These are phyloP conservation scores for Trichoderma koningii DNA, from an alignment of 2,329 filamentous ascomycete species.

Conservation along the genomic window DNA sequence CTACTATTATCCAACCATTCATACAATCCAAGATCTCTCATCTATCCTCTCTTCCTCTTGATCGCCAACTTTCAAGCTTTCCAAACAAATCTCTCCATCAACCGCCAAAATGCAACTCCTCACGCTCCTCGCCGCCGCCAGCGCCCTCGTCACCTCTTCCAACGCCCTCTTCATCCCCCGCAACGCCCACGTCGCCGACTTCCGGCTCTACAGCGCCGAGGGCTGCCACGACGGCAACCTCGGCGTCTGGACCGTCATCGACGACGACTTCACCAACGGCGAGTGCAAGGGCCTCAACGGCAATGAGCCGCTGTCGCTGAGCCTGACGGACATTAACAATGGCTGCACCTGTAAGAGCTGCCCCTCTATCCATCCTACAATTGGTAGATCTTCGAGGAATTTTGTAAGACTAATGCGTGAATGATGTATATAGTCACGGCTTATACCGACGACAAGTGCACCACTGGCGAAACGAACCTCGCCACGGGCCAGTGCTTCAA, in stretches of 20 bases:
- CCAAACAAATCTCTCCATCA: neutral
- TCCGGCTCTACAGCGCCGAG: slow-evolving; percentile 32
- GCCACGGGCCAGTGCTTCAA: slow-evolving; percentile 9
- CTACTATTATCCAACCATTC: neutral
- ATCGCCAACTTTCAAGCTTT: neutral
- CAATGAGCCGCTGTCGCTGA: slow-evolving; percentile 29
- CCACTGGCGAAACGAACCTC: slow-evolving; percentile 5
- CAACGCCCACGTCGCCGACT: slow-evolving; percentile 34
- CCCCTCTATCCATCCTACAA: neutral
- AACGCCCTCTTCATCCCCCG: slow-evolving; percentile 29
- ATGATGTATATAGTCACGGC: slow-evolving; percentile 27
- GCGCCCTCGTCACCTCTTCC: slow-evolving; percentile 27
- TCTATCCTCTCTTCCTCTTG: neutral
- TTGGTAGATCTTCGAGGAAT: neutral
- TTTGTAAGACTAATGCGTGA: neutral
- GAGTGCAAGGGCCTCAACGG: slow-evolving; percentile 31
- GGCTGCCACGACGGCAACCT: slow-evolving; percentile 32
- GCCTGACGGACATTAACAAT: slow-evolving; percentile 26
- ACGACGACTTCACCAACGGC: slow-evolving; percentile 30
- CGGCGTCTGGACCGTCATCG: slow-evolving; percentile 35
- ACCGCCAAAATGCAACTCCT: slow-evolving; percentile 29
- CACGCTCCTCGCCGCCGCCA: slow-evolving; percentile 26
- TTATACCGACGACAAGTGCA: slow-evolving; percentile 28
- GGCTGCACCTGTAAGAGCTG: slow-evolving; percentile 31
- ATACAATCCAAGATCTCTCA: neutral